These are phyloP conservation scores for Annulohypoxylon stygium DNA, from an alignment of 495 filamentous ascomycete species.

Conservation along the genomic window DNA sequence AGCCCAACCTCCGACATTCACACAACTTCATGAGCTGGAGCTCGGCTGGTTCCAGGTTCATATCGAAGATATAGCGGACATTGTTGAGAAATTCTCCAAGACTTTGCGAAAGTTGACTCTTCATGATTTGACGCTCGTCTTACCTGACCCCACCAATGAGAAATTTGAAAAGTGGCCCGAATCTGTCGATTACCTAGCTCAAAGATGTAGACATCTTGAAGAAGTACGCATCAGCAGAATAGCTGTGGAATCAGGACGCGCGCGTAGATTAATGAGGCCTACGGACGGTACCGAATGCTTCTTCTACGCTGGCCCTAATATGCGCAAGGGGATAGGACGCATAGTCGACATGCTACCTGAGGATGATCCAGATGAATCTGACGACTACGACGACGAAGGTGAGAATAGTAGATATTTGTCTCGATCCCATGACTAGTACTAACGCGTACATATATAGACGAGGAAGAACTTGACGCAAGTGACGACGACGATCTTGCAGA, in stretches of 20 bases:
- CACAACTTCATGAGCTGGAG: constrained; percentile 50
- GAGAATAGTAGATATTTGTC: neutral
- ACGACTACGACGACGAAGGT: neutral
- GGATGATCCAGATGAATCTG: neutral
- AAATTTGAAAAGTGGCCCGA: neutral
- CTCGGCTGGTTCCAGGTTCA: constrained; percentile 41
- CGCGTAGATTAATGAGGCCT: neutral
- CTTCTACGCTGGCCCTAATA: constrained; percentile 18
- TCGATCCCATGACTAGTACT: neutral
- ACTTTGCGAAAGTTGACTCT: constrained; percentile 53
- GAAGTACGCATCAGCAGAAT: neutral
- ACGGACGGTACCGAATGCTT: neutral
- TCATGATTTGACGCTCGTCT: neutral
- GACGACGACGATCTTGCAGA: neutral
- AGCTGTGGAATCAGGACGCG: neutral
- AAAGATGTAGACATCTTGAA: neutral
- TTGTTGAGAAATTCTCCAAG: constrained; percentile 53
- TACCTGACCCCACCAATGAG: neutral
- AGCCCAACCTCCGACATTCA: constrained; percentile 34
- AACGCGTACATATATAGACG: constrained; percentile 3
- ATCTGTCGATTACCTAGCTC: constrained; percentile 3
- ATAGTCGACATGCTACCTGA: neutral
- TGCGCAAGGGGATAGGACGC: neutral
- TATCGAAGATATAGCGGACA: constrained; percentile 24
- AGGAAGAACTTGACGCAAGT: constrained; percentile 5